phyloP scores from a whole-genome alignment of 768 basidiomycete genomes.

The Mrakia blollopis region DNA sequence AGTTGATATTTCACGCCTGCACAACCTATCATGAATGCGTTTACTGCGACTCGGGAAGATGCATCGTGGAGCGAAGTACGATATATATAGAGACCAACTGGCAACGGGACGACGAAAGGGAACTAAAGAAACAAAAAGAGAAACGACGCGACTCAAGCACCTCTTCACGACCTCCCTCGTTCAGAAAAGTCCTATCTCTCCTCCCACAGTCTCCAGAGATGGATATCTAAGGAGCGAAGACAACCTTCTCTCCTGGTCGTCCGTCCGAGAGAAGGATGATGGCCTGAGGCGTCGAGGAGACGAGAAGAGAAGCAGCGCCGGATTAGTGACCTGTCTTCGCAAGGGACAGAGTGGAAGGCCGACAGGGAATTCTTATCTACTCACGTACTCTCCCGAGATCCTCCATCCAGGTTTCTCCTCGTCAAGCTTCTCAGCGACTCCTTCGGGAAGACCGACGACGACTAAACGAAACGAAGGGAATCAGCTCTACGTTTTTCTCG shows the following conservation, averaged over 20 bases:
- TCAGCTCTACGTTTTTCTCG: no score
- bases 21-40: no score
- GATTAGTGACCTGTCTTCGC: neutral
- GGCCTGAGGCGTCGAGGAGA: slow-evolving; percentile 47
- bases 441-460: slow-evolving; percentile 65
- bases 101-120: no score
- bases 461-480: slow-evolving; percentile 47
- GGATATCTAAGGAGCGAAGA: neutral
- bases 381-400: slow-evolving; percentile 92
- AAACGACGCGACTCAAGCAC: no score
- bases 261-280: slow-evolving; percentile 82
- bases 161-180: no score
- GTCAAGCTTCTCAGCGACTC: slow-evolving; percentile 70
- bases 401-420: slow-evolving; percentile 88
- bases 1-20: no score
- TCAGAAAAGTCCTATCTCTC: no score
- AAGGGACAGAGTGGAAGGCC: neutral
- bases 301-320: neutral
- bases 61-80: no score
- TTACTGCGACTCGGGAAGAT: no score
- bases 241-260: slow-evolving; percentile 51
- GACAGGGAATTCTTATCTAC: slow-evolving; percentile 44
- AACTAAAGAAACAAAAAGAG: no score
- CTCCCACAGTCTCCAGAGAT: no score
- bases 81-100: no score